Conservation (phyloP, 2,329 filamentous ascomycete genomes). For the Pyrenophora tritici-repentis region DNA sequence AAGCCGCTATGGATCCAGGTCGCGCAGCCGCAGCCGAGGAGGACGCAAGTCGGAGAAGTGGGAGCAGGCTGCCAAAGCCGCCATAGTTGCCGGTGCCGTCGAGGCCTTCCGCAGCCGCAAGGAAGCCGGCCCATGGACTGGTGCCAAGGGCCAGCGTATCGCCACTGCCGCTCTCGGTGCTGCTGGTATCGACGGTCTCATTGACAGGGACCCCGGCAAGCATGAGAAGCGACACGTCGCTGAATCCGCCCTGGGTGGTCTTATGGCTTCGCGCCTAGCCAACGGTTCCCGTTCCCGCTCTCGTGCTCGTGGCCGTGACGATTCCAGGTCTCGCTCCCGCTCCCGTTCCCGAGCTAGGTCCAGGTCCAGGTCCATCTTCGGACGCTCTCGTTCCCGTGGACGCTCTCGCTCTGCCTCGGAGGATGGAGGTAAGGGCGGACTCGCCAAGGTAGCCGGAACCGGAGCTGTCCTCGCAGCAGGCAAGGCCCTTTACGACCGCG, state of each 20-base stretch:
- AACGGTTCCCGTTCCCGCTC: constrained; percentile 75
- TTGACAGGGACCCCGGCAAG: constrained; percentile 70
- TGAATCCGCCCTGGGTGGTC: constrained; percentile 85
- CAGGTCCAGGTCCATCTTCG: constrained; percentile 51
- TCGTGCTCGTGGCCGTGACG: constrained; percentile 49
- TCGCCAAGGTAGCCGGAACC: constrained; percentile 56
- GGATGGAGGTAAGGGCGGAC: constrained; percentile 53
- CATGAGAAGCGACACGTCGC: constrained; percentile 79
- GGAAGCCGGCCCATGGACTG: constrained; percentile 85
- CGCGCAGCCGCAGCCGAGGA: constrained; percentile 55
- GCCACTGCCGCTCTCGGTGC: constrained; percentile 85
- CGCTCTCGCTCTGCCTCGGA: constrained; percentile 50
- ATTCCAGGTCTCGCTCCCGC: constrained; percentile 51
- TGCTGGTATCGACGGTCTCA: constrained; percentile 80
- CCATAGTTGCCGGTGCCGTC: constrained; percentile 84
- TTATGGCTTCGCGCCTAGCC: constrained; percentile 82
- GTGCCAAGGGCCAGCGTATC: constrained; percentile 88
- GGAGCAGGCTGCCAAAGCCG: constrained; percentile 85
- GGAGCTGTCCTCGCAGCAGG: constrained; percentile 57
- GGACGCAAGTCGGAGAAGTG: constrained; percentile 61
- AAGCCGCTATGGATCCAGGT: constrained; percentile 59
- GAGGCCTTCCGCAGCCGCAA: constrained; percentile 92
- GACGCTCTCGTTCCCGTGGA: constrained; percentile 52
- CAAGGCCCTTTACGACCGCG: constrained; percentile 60
- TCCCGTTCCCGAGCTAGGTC: constrained; percentile 69